These are phyloP conservation scores for Primulina huaijiensis DNA, from an alignment of 257 asterid species.

Conservation along the genomic window DNA sequence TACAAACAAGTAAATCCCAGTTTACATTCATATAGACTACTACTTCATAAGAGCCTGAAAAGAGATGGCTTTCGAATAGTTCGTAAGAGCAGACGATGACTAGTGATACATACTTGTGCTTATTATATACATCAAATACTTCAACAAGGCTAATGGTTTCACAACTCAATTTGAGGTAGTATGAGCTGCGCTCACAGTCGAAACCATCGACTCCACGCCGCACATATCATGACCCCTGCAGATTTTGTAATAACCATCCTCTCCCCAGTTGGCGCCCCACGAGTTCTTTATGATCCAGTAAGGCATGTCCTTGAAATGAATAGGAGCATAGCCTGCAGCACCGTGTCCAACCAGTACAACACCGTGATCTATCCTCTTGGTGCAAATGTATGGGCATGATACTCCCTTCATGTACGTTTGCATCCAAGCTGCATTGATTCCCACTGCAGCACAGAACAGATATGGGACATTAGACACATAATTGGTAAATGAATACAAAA, in stretches of 20 bases:
- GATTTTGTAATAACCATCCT: conserved; percentile 72
- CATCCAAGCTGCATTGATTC: conserved; percentile 87
- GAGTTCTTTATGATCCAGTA: conserved; percentile 91
- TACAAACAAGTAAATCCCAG: too few relatives aligned
- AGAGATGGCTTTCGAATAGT: too few relatives aligned
- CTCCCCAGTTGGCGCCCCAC: conserved; percentile 93
- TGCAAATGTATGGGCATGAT: conserved; percentile 82
- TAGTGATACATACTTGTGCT: not conserved
- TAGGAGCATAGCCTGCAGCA: conserved; percentile 63
- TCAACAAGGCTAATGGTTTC: not conserved
- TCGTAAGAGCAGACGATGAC: too few relatives aligned
- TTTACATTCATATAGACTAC: too few relatives aligned
- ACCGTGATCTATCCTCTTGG: conserved; percentile 62
- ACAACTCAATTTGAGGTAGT: not conserved
- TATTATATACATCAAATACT: not conserved
- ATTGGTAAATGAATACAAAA: too few relatives aligned
- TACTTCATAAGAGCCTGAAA: too few relatives aligned
- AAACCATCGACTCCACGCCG: conserved; percentile 86
- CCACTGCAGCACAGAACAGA: conserved; percentile 45
- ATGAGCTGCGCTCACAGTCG: conserved; percentile 58
- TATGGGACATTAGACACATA: too few relatives aligned
- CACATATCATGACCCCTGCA: conserved; percentile 73
- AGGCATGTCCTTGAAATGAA: conserved; percentile 77
- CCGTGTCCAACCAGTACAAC: conserved; percentile 84
- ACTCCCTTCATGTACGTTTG: conserved; percentile 84